Conservation (phyloP, 2,329 filamentous ascomycete genomes). For the Didymella arachidicola region DNA sequence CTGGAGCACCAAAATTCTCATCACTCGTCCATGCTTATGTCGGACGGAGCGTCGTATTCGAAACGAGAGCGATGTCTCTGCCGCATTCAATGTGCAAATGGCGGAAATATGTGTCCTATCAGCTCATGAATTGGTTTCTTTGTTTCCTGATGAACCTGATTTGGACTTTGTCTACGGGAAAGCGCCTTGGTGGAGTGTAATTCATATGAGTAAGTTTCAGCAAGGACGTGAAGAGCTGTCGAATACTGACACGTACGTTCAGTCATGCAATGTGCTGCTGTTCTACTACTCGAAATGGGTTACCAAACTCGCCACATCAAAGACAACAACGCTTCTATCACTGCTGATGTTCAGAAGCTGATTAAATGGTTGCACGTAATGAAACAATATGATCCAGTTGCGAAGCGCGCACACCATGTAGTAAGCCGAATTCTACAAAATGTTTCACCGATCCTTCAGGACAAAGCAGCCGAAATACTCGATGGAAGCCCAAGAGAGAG, state of each 20-base stretch:
- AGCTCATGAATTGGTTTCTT: conserved; percentile 40
- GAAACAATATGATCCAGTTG: conserved; percentile 38
- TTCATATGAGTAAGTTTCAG: conserved; percentile 42
- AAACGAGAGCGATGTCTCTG: conserved; percentile 36
- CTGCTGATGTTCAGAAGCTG: conserved; percentile 44
- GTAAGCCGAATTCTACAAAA: conserved; percentile 28
- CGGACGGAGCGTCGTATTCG: conserved; percentile 34
- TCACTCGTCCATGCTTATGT: conserved; percentile 50
- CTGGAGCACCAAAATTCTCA: conserved; percentile 46
- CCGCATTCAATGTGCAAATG: conserved; percentile 42
- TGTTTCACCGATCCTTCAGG: conserved; percentile 23
- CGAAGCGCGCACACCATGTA: conserved; percentile 41
- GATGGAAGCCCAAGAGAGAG: not conserved
- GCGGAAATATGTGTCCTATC: conserved; percentile 47
- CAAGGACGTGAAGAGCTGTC: too few relatives aligned
- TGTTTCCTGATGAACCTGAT: conserved; percentile 45
- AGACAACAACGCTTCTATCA: conserved; percentile 33
- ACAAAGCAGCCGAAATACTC: conserved; percentile 26
- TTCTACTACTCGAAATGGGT: conserved; percentile 50
- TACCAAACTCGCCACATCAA: conserved; percentile 41
- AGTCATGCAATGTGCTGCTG: conserved; percentile 51
- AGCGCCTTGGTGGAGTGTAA: conserved; percentile 53
- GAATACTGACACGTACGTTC: not conserved
- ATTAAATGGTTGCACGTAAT: conserved; percentile 47
- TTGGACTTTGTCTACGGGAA: conserved; percentile 38